phyloP scores from a whole-genome alignment of 2,329 filamentous ascomycete genomes.

The Sclerotinia minor region DNA sequence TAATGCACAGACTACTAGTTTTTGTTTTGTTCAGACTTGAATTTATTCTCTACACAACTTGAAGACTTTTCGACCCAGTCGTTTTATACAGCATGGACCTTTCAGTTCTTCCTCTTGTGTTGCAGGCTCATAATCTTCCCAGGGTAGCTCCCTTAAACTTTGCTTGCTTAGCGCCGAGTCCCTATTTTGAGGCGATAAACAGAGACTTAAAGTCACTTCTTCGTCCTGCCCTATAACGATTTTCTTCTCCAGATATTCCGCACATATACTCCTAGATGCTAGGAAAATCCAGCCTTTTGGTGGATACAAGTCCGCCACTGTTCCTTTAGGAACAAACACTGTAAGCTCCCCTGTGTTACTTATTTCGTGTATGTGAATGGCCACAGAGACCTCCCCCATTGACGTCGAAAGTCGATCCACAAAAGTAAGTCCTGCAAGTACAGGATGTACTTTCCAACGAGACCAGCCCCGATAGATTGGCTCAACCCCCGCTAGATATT shows the following conservation, averaged over 20 bases:
- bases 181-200: conserved; percentile 1
- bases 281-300: background rate
- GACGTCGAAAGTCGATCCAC: conserved; percentile 27
- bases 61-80: background rate
- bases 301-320: conserved; percentile 6
- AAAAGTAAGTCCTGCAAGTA: conserved; percentile 29
- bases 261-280: conserved; percentile 16
- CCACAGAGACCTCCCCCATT: conserved; percentile 27
- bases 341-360: conserved; percentile 25
- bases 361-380: conserved; percentile 26
- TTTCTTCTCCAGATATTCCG: conserved; percentile 19
- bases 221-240: conserved; percentile 9
- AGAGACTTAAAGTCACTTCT: background rate
- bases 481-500: conserved; percentile 31
- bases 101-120: conserved; percentile 11
- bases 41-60: background rate
- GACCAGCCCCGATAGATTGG: conserved; percentile 31
- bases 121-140: conserved; percentile 14
- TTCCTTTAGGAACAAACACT: conserved; percentile 26
- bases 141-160: background rate
- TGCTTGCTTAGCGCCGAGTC: background rate
- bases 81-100: conserved; percentile 9
- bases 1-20: background rate
- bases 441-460: conserved; percentile 30
- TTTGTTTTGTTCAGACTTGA: background rate